Evolutionary conservation across 1,139 yeast species (phyloP).

Genomic region (Protomyces gravidus): DNA sequence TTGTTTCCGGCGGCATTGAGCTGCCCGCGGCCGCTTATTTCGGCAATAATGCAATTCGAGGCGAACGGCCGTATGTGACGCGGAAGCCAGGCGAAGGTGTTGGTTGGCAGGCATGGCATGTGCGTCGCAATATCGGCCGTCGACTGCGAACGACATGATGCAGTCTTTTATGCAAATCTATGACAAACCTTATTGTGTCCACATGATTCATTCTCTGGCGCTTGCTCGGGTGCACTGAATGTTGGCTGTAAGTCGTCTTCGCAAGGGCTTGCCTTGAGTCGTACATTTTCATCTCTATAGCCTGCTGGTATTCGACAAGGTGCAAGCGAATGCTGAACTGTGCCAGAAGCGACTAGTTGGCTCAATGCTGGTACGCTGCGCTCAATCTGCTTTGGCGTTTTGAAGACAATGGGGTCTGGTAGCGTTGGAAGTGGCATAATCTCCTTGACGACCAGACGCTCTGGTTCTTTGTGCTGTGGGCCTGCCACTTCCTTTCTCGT

Average conservation of each 20-base stretch:
- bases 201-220: too few species aligned
- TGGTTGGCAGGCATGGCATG: constrained; percentile 29
- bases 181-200: too few species aligned
- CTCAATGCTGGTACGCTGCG: neutral
- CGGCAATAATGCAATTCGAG: neutral
- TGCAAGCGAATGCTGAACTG: too few species aligned
- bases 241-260: too few species aligned
- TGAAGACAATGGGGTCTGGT: neutral
- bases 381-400: neutral
- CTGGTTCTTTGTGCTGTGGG: neutral
- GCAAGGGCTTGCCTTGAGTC: too few species aligned
- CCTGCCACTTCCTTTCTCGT: too few species aligned
- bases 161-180: too few species aligned
- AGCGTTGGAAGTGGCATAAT: neutral
- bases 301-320: too few species aligned
- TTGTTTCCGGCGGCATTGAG: constrained; percentile 28
- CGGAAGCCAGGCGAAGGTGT: constrained; percentile 20
- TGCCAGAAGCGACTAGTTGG: too few species aligned
- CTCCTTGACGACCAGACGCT: neutral
- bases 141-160: constrained; percentile 2
- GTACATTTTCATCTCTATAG: too few species aligned
- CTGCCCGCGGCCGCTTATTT: constrained; percentile 5
- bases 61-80: constrained; percentile 23
- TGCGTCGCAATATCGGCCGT: constrained; percentile 20
- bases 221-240: too few species aligned